Evolutionary conservation across 176 grass and related monocot species (phyloP), one percentile per base, ranked within the genome.

Genomic region (Bolboschoenus planiculmis): DNA sequence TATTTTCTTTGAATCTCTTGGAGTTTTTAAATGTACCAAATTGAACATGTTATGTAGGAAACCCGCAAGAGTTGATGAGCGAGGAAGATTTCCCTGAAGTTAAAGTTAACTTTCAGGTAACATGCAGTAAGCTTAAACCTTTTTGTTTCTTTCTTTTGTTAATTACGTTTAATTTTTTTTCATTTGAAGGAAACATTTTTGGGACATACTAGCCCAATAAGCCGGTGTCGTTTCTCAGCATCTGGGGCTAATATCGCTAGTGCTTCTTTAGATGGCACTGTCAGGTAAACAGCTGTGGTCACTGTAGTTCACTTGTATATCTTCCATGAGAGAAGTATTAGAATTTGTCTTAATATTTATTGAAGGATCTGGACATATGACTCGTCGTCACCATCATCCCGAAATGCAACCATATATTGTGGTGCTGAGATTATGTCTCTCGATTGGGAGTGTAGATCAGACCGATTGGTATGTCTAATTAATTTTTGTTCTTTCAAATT

Each of bases 401-500:
- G 88, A 91, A 97, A 94, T 91, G 95, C 95, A 50, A 97, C 95
- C 26, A 97, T 97, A 84, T 97, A 97, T 79, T 97, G 95, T 79
- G 95, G 95, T 9, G 64, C 92, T 62, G 95, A 97, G 92, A 90
- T 97, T 81, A 94, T 84, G 81, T 84, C 92, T 79, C 90, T 97
- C 84, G 93, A 93, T 90, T 97, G 95, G 95, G 95, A 97, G 84
- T 91, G 95, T 87, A 91, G 95, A 94, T 97, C 95, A 85, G 95
- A 97, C 74, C 89, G 95, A 88, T 85, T 97, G 90, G 92, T 97
- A 89, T 55, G 88, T 37, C 27, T 83, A 37, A 66, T 66, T 87
- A 68, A 4, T 10, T 78, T 73, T 11, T 65, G 79, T 42, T 39
- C 36, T 55, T 76, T 86, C 2, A 55, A 29, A 68, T 37, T 18